These are phyloP conservation scores for Rhizopogon salebrosus DNA, from an alignment of 768 basidiomycete genomes.

Conservation along the genomic window DNA sequence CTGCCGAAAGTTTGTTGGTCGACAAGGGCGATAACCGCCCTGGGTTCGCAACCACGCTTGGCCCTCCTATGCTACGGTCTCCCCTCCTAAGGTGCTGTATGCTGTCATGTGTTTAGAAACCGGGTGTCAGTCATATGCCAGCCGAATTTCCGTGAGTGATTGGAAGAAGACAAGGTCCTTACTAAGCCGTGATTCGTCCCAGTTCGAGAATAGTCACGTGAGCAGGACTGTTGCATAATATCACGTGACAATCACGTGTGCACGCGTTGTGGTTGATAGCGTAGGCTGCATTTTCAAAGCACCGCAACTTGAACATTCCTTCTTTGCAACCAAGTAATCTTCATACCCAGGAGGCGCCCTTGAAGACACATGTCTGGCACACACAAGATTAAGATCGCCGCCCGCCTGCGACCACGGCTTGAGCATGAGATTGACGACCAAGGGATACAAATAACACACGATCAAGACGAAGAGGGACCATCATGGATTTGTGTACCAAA, in stretches of 20 bases:
- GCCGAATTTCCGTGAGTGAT: no score
- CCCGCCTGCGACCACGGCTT: slow-evolving; percentile 65
- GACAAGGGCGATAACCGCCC: no score
- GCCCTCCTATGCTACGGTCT: no score
- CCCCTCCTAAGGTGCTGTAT: no score
- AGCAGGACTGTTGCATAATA: no score
- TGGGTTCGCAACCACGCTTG: no score
- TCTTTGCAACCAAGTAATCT: neutral
- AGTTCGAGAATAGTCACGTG: no score
- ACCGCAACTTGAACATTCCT: neutral
- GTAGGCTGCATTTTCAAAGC: neutral
- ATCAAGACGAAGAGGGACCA: slow-evolving; percentile 26
- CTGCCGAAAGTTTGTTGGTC: no score
- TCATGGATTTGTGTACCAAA: slow-evolving; percentile 63
- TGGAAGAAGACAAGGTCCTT: no score
- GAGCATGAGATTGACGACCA: slow-evolving; percentile 58
- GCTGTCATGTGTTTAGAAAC: no score
- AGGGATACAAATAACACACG: slow-evolving; percentile 47
- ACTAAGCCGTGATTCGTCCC: no score
- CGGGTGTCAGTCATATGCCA: no score
- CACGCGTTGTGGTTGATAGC: neutral
- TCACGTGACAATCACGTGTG: neutral
- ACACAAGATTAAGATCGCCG: slow-evolving; percentile 66
- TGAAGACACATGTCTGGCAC: slow-evolving; percentile 6
- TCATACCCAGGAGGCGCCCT: neutral